These are phyloP conservation scores for Pseudogymnoascus sp. DNA, from an alignment of 2,329 filamentous ascomycete species.

Conservation along the genomic window DNA sequence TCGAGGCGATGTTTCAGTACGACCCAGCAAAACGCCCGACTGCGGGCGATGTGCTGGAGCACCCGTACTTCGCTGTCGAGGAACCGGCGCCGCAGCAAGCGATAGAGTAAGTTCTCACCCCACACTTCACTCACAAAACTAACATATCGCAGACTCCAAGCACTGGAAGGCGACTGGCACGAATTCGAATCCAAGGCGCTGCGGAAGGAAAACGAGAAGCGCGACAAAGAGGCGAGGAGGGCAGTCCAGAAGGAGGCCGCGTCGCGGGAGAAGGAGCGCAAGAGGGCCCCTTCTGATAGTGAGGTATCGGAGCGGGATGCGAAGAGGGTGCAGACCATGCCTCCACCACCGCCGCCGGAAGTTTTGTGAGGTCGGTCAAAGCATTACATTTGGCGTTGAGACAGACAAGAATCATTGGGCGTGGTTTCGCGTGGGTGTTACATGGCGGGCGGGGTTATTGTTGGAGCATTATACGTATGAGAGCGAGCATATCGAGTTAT, in stretches of 20 bases:
- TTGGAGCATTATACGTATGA: neutral
- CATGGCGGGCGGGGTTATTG: neutral
- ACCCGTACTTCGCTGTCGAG: constrained; percentile 81
- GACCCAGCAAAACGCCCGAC: constrained; percentile 78
- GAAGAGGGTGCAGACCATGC: constrained; percentile 18
- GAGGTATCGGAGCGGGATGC: constrained; percentile 20
- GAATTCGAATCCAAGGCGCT: constrained; percentile 96
- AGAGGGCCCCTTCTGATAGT: constrained; percentile 20
- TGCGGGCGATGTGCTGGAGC: constrained; percentile 74
- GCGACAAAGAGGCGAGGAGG: constrained; percentile 36
- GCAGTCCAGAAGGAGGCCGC: constrained; percentile 24
- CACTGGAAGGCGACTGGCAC: constrained; percentile 91
- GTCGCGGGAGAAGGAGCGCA: constrained; percentile 20
- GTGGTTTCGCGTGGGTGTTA: neutral
- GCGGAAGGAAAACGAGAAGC: constrained; percentile 75
- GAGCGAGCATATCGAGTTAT: neutral
- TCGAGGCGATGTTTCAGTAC: constrained; percentile 78
- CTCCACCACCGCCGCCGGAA: neutral
- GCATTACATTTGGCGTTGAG: constrained; percentile 4
- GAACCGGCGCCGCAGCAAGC: constrained; percentile 70
- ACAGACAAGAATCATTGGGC: neutral
- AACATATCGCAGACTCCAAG: constrained; percentile 46
- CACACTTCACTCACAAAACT: constrained; percentile 19
- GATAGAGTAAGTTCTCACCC: constrained; percentile 55
- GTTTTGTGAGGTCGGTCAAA: neutral